These are phyloP conservation scores for Dipteronia dyeriana DNA, from an alignment of 345 rosid genomes.

Conservation along the genomic window DNA sequence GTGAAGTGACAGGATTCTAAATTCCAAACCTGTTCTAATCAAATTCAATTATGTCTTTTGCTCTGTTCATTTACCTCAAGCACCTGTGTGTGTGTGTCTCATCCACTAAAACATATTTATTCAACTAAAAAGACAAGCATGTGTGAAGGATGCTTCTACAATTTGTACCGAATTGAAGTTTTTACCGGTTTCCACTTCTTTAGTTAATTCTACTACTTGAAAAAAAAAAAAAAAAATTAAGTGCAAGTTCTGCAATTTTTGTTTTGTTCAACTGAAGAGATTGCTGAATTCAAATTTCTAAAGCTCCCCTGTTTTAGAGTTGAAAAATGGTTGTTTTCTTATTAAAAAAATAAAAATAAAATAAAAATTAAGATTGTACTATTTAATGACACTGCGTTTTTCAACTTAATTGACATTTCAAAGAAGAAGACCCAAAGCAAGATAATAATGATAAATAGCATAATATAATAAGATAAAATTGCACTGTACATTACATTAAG, in stretches of 20 bases:
- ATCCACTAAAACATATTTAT: background rate
- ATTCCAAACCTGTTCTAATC: background rate
- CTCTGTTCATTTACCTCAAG: background rate
- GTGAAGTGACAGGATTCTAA: background rate
- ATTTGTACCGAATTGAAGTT: background rate
- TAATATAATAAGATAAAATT: conserved; percentile 20
- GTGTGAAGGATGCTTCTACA: conserved; percentile 11
- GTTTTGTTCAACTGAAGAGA: background rate
- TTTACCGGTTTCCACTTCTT: background rate
- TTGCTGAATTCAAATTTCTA: conserved; percentile 13
- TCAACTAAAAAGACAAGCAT: background rate
- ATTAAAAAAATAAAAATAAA: no score
- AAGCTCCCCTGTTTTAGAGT: conserved; percentile 4
- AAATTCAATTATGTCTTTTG: background rate
- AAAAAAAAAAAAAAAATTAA: no score
- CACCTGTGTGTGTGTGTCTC: background rate
- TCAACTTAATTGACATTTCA: conserved; percentile 19
- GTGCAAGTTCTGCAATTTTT: background rate
- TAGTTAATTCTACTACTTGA: background rate
- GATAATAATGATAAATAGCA: conserved; percentile 18
- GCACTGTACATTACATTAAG: conserved; percentile 45
- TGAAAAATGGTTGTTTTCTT: background rate
- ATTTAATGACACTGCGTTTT: conserved; percentile 9
- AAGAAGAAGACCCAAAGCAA: conserved; percentile 12
- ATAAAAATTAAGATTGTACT: background rate